Evolutionary conservation across 2,329 filamentous ascomycete species (phyloP).

Genomic region (Dactylella cylindrospora): DNA sequence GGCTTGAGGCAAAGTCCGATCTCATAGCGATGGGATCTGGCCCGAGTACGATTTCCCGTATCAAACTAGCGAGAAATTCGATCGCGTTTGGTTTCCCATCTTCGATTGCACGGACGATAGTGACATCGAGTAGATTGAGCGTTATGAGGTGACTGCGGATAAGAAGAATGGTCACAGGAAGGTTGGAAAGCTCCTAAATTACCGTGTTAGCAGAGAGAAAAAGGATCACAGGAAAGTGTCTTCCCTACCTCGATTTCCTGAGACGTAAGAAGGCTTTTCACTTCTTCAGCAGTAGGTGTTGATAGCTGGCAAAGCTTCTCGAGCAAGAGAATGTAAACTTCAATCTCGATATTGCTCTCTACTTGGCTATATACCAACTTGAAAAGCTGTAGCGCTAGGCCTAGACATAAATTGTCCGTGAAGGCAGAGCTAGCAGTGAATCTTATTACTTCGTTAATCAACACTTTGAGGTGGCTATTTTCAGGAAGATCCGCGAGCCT

Average conservation of each 20-base stretch:
- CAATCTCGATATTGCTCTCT: slow-evolving; percentile 60
- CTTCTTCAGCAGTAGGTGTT: slow-evolving; percentile 58
- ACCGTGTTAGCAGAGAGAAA: slow-evolving; percentile 53
- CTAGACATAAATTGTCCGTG: slow-evolving; percentile 61
- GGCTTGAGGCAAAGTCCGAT: slow-evolving; percentile 49
- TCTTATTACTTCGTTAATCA: slow-evolving; percentile 40
- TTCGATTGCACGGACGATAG: slow-evolving; percentile 47
- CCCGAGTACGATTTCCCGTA: slow-evolving; percentile 47
- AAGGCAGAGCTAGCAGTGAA: slow-evolving; percentile 53
- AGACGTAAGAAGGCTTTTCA: slow-evolving; percentile 56
- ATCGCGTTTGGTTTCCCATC: slow-evolving; percentile 46
- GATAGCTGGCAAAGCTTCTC: slow-evolving; percentile 65
- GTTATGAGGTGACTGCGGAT: slow-evolving; percentile 64
- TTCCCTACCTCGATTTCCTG: slow-evolving; percentile 55
- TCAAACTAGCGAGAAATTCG: slow-evolving; percentile 47
- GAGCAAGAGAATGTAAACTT: slow-evolving; percentile 64
- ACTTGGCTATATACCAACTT: slow-evolving; percentile 56
- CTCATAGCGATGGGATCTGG: slow-evolving; percentile 46
- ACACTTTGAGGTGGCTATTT: slow-evolving; percentile 27
- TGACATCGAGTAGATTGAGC: slow-evolving; percentile 58
- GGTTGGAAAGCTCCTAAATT: slow-evolving; percentile 60
- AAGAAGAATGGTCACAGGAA: slow-evolving; percentile 63
- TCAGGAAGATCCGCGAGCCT: slow-evolving; percentile 32
- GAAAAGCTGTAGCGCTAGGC: slow-evolving; percentile 61
- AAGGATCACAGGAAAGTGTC: background rate